Evolutionary conservation across 306 rosid species (phyloP).

Genomic region (Trifolium subterraneum): DNA sequence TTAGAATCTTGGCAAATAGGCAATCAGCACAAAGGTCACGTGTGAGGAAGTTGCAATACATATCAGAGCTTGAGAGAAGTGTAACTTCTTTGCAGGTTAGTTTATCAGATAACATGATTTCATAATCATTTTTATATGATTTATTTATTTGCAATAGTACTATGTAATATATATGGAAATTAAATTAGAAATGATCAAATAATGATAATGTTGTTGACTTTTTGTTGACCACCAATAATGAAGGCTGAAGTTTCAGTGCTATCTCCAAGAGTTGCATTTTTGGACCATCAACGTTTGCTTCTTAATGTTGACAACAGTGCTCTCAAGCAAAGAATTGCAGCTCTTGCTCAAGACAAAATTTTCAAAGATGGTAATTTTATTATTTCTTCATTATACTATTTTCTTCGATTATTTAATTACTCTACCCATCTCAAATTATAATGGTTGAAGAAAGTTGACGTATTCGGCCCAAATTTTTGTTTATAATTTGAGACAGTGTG

Average conservation of each 20-base stretch:
- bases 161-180: not conserved
- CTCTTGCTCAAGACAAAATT: slow-evolving; percentile 94
- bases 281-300: slow-evolving; percentile 96
- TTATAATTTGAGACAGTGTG: no score
- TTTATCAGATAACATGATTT: slow-evolving; percentile 24
- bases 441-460: no score
- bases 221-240: slow-evolving; percentile 38
- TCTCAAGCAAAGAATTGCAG: slow-evolving; percentile 98
- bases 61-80: slow-evolving; percentile 94
- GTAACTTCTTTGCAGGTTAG: slow-evolving; percentile 86
- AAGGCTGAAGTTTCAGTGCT: slow-evolving; percentile 94
- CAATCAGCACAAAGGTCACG: slow-evolving; percentile 98
- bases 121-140: not conserved
- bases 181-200: not conserved
- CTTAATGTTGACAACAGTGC: slow-evolving; percentile 97
- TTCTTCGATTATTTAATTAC: no score
- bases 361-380: slow-evolving; percentile 81
- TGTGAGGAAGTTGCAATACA: slow-evolving; percentile 95
- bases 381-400: not conserved
- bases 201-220: slow-evolving; percentile 19
- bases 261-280: slow-evolving; percentile 93
- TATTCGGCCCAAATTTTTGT: no score
- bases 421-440: no score
- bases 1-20: slow-evolving; percentile 93
- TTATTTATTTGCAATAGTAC: no score